Percentiles rank a stretch among this genome's conserved stretches.
These are phyloP conservation scores for Puccinia coronata DNA, from an alignment of 1,284 basidiomycete species.

Conservation along the genomic window DNA sequence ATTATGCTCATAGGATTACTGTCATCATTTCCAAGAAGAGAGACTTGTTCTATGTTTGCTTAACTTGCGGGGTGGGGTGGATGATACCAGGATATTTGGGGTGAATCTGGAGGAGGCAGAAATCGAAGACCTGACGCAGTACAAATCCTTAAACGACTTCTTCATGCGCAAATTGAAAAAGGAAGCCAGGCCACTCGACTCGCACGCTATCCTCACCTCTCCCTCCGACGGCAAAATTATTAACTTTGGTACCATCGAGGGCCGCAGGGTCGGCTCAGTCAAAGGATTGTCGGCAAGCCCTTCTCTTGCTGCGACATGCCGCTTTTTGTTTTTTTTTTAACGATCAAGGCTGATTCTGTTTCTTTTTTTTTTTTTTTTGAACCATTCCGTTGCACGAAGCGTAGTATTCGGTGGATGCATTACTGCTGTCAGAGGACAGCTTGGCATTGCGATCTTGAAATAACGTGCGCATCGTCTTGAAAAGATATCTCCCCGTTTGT, in stretches of 20 bases:
- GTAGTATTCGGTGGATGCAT: constrained; percentile 51
- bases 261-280: constrained; percentile 84
- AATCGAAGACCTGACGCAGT: constrained; percentile 72
- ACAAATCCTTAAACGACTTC: constrained; percentile 84
- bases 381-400: too few relatives aligned
- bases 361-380: too few relatives aligned
- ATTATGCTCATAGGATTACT: constrained; percentile 66
- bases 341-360: too few relatives aligned
- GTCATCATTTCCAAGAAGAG: not conserved
- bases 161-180: constrained; percentile 87
- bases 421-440: constrained; percentile 48
- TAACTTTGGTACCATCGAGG: constrained; percentile 86
- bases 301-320: constrained; percentile 65
- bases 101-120: constrained; percentile 93
- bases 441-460: constrained; percentile 52
- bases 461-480: constrained; percentile 58
- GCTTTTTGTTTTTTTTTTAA: not conserved
- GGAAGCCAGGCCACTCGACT: constrained; percentile 77
- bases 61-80: too few relatives aligned
- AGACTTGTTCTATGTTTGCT: not conserved
- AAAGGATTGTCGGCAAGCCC: constrained; percentile 85
- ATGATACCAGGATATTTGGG: constrained; percentile 68
- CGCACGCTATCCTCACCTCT: constrained; percentile 66
- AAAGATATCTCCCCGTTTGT: constrained; percentile 59
- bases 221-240: constrained; percentile 91